Conservation (phyloP, 371 early-diverging fungal genomes). For the Globomyces sp. region DNA sequence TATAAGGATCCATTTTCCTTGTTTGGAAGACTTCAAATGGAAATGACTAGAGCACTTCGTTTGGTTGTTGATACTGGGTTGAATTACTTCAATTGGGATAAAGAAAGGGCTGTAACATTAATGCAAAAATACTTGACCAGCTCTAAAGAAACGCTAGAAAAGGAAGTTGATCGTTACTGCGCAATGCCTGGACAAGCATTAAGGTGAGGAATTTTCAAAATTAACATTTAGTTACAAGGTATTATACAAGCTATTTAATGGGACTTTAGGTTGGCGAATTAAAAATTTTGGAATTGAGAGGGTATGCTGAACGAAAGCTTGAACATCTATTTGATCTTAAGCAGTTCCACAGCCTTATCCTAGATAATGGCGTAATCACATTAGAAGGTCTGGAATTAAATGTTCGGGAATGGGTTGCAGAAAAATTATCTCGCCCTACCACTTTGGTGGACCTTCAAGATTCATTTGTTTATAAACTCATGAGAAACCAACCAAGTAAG, state of each 20-base stretch:
- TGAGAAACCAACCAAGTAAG: not conserved
- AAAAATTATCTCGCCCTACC: not conserved
- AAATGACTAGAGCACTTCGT: constrained; percentile 43
- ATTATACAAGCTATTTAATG: too few relatives aligned
- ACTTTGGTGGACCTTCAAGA: not conserved
- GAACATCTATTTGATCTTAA: constrained; percentile 36
- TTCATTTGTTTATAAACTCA: not conserved
- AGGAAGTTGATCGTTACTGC: constrained; percentile 37
- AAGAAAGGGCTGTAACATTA: constrained; percentile 34
- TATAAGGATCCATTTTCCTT: constrained; percentile 36
- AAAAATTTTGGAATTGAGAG: constrained; percentile 37
- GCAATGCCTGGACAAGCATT: constrained; percentile 44
- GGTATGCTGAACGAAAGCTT: constrained; percentile 29
- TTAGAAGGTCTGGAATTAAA: constrained; percentile 30
- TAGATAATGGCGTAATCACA: constrained; percentile 29
- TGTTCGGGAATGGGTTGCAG: constrained; percentile 29
- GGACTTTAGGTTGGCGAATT: constrained; percentile 44
- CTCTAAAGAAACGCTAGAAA: constrained; percentile 26
- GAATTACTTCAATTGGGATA: constrained; percentile 37
- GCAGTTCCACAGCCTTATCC: constrained; percentile 31
- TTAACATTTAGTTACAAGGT: too few relatives aligned
- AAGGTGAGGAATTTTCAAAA: too few relatives aligned
- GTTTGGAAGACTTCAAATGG: constrained; percentile 40
- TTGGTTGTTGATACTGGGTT: constrained; percentile 44
- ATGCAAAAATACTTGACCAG: constrained; percentile 32